Evolutionary conservation across 306 rosid genomes (phyloP).

Genomic region (Lablab purpureus): DNA sequence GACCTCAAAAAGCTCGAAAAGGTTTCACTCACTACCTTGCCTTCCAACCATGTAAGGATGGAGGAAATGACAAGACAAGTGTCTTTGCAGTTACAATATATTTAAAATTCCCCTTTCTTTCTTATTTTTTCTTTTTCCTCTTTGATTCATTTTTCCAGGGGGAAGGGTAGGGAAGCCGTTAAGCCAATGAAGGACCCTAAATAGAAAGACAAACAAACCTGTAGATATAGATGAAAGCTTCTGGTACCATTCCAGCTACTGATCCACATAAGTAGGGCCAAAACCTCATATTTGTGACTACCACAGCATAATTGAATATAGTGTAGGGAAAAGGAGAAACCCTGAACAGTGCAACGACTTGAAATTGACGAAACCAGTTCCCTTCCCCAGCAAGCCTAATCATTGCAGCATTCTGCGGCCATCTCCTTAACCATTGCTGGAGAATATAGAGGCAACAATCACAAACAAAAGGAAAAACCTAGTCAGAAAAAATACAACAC

Average conservation of each 20-base stretch:
- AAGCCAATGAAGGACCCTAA: background rate
- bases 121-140: background rate
- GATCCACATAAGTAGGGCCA: slow-evolving; percentile 97
- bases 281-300: slow-evolving; percentile 89
- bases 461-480: slow-evolving; percentile 13
- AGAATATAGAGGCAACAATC: slow-evolving; percentile 41
- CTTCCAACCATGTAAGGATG: background rate
- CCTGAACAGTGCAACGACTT: slow-evolving; percentile 86
- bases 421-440: slow-evolving; percentile 90
- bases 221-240: slow-evolving; percentile 93
- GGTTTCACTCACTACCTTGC: background rate
- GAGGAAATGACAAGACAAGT: background rate
- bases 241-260: slow-evolving; percentile 94
- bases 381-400: slow-evolving; percentile 96
- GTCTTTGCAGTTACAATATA: background rate
- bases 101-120: background rate
- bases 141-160: background rate
- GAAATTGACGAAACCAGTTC: slow-evolving; percentile 87
- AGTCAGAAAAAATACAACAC: background rate
- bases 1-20: background rate
- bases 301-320: slow-evolving; percentile 93
- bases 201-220: slow-evolving; percentile 59
- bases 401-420: slow-evolving; percentile 93
- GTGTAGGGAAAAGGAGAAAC: slow-evolving; percentile 97
- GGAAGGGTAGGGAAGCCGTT: background rate